phyloP scores from a whole-genome alignment of 805 yeast species.

The Kregervanrija pseudodelftensis region DNA sequence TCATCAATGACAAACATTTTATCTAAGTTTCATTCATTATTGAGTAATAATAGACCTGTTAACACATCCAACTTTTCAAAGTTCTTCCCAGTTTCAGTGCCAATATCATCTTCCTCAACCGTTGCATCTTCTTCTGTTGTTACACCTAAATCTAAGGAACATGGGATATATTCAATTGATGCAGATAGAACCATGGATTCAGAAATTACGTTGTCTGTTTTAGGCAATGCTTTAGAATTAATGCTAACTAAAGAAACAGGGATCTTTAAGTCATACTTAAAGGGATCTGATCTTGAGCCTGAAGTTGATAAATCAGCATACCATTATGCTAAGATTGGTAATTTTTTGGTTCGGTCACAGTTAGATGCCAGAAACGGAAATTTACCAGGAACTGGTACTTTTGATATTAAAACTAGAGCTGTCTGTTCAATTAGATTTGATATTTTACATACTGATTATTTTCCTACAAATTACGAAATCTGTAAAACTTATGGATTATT shows the following conservation, averaged over 20 bases:
- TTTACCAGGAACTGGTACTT: conserved; percentile 85
- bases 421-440: conserved; percentile 82
- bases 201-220: conserved; percentile 59
- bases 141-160: conserved; percentile 27
- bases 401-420: conserved; percentile 89
- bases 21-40: conserved; percentile 63
- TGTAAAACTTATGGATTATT: conserved; percentile 51
- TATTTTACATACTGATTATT: conserved; percentile 42
- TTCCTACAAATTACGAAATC: conserved; percentile 63
- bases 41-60: conserved; percentile 56
- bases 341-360: conserved; percentile 81
- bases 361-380: conserved; percentile 72
- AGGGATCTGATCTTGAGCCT: conserved; percentile 7
- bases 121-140: conserved; percentile 55
- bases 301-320: conserved; percentile 30
- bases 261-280: conserved; percentile 38
- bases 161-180: conserved; percentile 51
- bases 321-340: conserved; percentile 64
- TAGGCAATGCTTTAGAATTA: conserved; percentile 78
- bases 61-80: conserved; percentile 39
- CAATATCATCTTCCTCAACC: conserved; percentile 36
- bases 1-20: conserved; percentile 78
- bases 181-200: conserved; percentile 60
- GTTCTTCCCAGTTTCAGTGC: conserved; percentile 31
- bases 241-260: conserved; percentile 55